Conservation (phyloP, 768 basidiomycete species). For the Lyophyllum decastes region DNA sequence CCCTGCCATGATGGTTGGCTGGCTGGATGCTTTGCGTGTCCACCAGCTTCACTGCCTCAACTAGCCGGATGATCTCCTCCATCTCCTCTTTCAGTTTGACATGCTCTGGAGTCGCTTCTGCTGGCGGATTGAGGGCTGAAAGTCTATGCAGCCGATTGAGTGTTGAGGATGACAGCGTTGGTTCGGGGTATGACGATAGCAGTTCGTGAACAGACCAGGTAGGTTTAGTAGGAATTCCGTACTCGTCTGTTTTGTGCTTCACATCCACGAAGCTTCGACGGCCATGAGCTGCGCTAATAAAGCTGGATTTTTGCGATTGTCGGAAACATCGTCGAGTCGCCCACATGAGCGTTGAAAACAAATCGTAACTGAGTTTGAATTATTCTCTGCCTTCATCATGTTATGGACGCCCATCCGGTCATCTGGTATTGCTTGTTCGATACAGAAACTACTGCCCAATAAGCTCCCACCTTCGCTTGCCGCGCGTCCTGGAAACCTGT, state of each 20-base stretch:
- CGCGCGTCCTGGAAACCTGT: conserved; percentile 62
- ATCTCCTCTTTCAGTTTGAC: conserved; percentile 55
- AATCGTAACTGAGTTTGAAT: conserved; percentile 27
- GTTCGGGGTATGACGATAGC: conserved; percentile 75
- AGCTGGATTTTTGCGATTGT: conserved; percentile 13
- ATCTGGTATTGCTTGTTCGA: conserved; percentile 32
- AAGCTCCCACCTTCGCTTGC: conserved; percentile 62
- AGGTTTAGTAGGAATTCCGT: conserved; percentile 64
- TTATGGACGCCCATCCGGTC: conserved; percentile 32
- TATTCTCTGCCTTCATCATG: conserved; percentile 29
- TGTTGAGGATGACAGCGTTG: conserved; percentile 55
- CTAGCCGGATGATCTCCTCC: conserved; percentile 72
- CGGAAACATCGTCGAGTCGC: conserved; percentile 24
- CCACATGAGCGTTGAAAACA: conserved; percentile 16
- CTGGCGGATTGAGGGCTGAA: conserved; percentile 71
- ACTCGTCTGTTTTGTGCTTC: conserved; percentile 46
- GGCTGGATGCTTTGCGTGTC: conserved; percentile 37
- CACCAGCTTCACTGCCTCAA: conserved; percentile 79
- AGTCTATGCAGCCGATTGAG: conserved; percentile 68
- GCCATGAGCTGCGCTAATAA: conserved; percentile 8
- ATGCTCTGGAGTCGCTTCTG: conserved; percentile 56
- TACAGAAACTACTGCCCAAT: conserved; percentile 61
- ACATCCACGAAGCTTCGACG: conserved; percentile 8
- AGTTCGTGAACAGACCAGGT: conserved; percentile 83
- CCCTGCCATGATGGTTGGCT: conserved; percentile 33